phyloP scores from a whole-genome alignment of 179 eudicot genomes.

The Patellifolia procumbens region DNA sequence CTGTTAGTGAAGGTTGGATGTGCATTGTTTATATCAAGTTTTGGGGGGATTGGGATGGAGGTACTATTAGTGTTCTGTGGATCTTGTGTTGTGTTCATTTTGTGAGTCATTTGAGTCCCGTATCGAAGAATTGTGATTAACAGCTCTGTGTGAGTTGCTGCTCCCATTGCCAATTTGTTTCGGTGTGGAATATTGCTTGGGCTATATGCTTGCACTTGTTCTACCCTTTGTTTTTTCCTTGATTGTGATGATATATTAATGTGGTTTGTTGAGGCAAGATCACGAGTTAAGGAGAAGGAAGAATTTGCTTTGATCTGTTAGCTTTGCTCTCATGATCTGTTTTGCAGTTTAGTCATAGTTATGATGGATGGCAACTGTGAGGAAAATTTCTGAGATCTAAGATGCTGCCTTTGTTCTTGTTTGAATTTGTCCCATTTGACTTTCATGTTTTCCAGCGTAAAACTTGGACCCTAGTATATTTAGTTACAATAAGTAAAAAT shows the following conservation, averaged over 20 bases:
- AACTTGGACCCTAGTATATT: no score
- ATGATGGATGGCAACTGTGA: background rate
- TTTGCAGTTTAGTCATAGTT: background rate
- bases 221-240: background rate
- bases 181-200: background rate
- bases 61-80: background rate
- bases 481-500: no score
- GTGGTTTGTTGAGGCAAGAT: background rate
- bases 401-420: no score
- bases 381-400: background rate
- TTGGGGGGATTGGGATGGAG: background rate
- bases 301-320: background rate
- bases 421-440: no score
- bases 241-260: background rate
- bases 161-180: background rate
- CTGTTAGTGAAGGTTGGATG: background rate
- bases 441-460: no score
- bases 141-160: background rate
- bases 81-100: background rate
- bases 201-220: background rate
- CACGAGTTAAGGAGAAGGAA: background rate
- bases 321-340: background rate
- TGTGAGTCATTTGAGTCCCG: background rate
- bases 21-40: background rate
- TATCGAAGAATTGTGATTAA: background rate